Percentiles rank a stretch among this genome's conserved stretches.
Conservation (phyloP, 441 rosid species). For the Adansonia grandidieri region DNA sequence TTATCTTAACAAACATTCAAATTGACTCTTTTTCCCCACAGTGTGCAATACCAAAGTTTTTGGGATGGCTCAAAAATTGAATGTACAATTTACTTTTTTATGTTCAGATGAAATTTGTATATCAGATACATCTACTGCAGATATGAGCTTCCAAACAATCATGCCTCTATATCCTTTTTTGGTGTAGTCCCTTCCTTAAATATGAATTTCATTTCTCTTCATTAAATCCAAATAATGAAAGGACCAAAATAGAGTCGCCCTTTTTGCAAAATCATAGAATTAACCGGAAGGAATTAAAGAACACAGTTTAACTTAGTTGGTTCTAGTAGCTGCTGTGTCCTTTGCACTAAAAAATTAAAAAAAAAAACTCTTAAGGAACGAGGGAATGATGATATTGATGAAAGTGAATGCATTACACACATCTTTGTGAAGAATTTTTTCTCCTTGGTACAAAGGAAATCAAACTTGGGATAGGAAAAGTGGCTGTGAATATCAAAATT, state of each 20-base stretch:
- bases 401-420: too few species aligned
- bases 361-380: too few species aligned
- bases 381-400: background rate
- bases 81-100: background rate
- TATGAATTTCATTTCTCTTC: background rate
- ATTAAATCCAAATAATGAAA: background rate
- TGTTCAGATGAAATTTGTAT: slow-evolving; percentile 23
- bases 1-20: slow-evolving; percentile 8
- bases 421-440: too few species aligned
- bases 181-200: background rate
- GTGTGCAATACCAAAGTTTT: slow-evolving; percentile 26
- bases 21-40: background rate
- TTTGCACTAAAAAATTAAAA: too few species aligned
- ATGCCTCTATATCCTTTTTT: background rate
- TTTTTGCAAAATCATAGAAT: background rate
- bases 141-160: slow-evolving; percentile 24
- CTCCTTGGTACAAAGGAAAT: too few species aligned
- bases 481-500: too few species aligned
- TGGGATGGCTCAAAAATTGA: background rate
- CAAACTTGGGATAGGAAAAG: too few species aligned
- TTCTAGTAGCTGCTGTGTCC: too few species aligned
- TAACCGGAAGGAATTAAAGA: too few species aligned
- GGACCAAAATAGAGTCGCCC: background rate
- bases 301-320: too few species aligned
- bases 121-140: slow-evolving; percentile 22